Base-by-base conservation (phyloP, 805 yeast species). In the Ogataea allantospora region DNA sequence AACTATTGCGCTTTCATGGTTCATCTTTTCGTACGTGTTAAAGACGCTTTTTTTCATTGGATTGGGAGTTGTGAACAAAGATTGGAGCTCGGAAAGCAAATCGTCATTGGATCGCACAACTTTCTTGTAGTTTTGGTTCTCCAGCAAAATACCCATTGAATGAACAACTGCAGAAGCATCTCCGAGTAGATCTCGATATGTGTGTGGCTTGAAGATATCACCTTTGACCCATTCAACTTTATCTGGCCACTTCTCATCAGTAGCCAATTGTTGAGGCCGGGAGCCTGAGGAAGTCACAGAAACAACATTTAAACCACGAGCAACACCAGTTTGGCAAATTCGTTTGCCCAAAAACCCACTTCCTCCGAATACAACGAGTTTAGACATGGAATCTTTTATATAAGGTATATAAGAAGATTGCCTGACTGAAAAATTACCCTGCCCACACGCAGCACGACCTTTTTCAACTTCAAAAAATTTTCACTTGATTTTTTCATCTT, bases 361-460 rank as follows among this genome's bases (percentile, higher is more conserved):
- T 1, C 97, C 96, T 12, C 98, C 98, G 53, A 88, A 77, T 0
- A 88, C 86, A 3, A 86, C 77, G 3, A 63, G 30, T 16, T 44
- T 41, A 25, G 43, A 42, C 22, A 35, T 19, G 17, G 38, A 13
- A 1, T 44, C n/a, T 46, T 43, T 50, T 8, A 20, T 15, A n/a
- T n/a, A 10, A 18, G 12, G 15, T 12, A 23, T 20, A 14, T 13
- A 15, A 15, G 12, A 9, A 29, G 21, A 30, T 19, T 26, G 22
- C 26, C 6, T 24, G 26, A 7, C 18, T 7, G 5, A 23, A 30
- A 22, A 22, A 27, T 42, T 42, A 42, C 46, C 46, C 46, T 39
- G 18, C 40, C 42, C 42, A 39, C 35, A 35, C 34, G 27, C 30
- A 33, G 42, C 42, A 38, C 46, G 39, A 36, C 40, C 40, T 36